Evolutionary conservation across 768 basidiomycete species (phyloP), one percentile per base, ranked within the genome.

Genomic region (Hygrophoropsis aurantiaca): DNA sequence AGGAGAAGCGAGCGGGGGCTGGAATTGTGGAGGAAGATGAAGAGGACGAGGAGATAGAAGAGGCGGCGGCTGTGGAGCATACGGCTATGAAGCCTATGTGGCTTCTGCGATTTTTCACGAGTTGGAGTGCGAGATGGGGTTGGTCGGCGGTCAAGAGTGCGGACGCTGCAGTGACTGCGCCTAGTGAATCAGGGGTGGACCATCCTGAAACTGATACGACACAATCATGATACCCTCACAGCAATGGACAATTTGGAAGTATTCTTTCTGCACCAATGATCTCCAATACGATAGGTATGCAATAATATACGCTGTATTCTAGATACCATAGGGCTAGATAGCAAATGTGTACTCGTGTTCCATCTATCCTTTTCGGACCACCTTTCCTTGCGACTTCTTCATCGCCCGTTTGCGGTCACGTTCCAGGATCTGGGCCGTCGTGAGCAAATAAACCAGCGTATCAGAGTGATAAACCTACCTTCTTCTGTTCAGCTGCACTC

Each of bases 401-500:
- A 90, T 51, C 21, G 72, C 66, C 23, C 85, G 84, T 63, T 87
- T 90, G 50, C 83, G 85, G 57, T 90, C 88, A 53, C 85, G 84
- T 41, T 91, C 90, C 46, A 89, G 69, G 51, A 75, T 64, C 84
- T 87, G 47, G 33, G 38, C 56, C 45, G 10, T 37, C 21, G 5
- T 10, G n/a, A 33, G 27, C 32, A 38, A 40, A 25, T 11, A 19
- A 5, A n/a, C 3, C 18, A 39, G 20, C 36, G 34, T 30, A 30
- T 26, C 47, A 18, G 23, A 46, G 39, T 15, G 48, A 16, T 25
- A 20, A 10, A 52, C 60, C 40, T 42, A 84, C 87, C 81, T 92
- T 93, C 73, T 84, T 82, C 71, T 92, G 90, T 56, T 92, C 89
- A 16, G 82, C 77, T 24, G 89, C 75, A 57, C 84, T 86, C 46